Percentiles rank a stretch among this genome's conserved stretches.
These are phyloP conservation scores for Geotrichum candidum DNA, from an alignment of 1,139 yeast genomes.

Conservation along the genomic window DNA sequence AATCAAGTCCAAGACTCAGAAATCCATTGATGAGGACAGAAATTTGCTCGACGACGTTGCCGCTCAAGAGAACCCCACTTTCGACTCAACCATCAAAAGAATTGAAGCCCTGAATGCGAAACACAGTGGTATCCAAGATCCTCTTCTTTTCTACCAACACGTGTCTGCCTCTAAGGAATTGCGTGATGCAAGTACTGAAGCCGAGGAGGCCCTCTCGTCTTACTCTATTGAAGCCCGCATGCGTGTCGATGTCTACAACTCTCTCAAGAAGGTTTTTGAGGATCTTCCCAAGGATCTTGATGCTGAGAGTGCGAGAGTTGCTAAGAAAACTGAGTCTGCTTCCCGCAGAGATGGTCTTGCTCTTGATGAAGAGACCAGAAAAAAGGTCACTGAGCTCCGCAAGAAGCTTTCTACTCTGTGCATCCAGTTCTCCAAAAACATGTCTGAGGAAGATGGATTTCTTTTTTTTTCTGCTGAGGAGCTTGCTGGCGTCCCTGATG, in stretches of 20 bases:
- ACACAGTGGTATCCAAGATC: conserved; percentile 35
- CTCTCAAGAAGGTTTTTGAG: conserved; percentile 47
- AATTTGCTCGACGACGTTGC: conserved; percentile 53
- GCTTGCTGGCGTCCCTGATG: conserved; percentile 67
- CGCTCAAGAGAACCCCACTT: conserved; percentile 42
- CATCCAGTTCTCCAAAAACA: conserved; percentile 54
- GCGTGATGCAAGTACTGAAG: conserved; percentile 64
- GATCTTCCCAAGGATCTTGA: conserved; percentile 35
- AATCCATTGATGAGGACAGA: conserved; percentile 40
- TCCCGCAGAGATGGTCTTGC: conserved; percentile 65
- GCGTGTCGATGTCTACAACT: conserved; percentile 62
- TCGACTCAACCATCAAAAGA: conserved; percentile 46
- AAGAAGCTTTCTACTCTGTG: conserved; percentile 54
- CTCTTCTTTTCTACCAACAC: conserved; percentile 59
- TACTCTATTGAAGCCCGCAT: conserved; percentile 56
- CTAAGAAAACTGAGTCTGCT: conserved; percentile 50
- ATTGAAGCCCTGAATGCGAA: conserved; percentile 19
- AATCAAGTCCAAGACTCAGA: conserved; percentile 34
- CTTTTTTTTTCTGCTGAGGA: conserved; percentile 56
- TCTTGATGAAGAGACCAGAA: conserved; percentile 49
- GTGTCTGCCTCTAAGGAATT: conserved; percentile 57
- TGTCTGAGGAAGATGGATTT: conserved; percentile 65
- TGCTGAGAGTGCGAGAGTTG: conserved; percentile 51
- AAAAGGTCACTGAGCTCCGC: conserved; percentile 51
- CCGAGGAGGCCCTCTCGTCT: conserved; percentile 52